Evolutionary conservation across 2,329 filamentous ascomycete genomes (phyloP).

Genomic region (Fusarium anguioides): DNA sequence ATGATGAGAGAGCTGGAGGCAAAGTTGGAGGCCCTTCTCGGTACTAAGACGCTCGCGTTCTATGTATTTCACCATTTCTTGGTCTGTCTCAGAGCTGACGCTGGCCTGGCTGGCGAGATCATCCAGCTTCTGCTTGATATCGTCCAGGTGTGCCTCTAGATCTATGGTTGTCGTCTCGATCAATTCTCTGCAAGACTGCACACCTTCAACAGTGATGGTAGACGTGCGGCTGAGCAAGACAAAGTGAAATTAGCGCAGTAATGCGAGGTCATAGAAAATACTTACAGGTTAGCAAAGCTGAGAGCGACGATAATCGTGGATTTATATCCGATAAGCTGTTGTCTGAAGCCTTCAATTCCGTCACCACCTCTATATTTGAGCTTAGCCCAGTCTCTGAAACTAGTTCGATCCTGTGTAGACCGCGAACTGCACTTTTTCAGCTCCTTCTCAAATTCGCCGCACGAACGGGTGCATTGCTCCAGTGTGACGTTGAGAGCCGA

Average conservation of each 20-base stretch:
- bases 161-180: neutral
- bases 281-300: slow-evolving; percentile 38
- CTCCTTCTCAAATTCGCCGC: slow-evolving; percentile 54
- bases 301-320: slow-evolving; percentile 39
- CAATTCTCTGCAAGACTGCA: neutral
- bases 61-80: slow-evolving; percentile 10
- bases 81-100: neutral
- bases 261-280: neutral
- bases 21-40: slow-evolving; percentile 36
- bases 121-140: neutral
- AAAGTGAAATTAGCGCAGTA: neutral
- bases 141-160: neutral
- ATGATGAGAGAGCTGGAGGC: slow-evolving; percentile 33
- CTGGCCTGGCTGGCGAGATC: neutral
- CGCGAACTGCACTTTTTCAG: slow-evolving; percentile 50
- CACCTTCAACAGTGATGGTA: neutral
- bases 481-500: slow-evolving; percentile 49
- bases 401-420: slow-evolving; percentile 50
- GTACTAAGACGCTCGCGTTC: slow-evolving; percentile 34
- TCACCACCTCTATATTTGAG: slow-evolving; percentile 56
- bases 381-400: slow-evolving; percentile 59
- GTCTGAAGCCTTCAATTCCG: slow-evolving; percentile 55
- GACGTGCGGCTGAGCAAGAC: neutral
- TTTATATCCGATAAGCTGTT: slow-evolving; percentile 55
- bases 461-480: slow-evolving; percentile 55